A percentile compares a stretch with the other conserved stretches of the same genome.
These are phyloP conservation scores for Croton laevigatus DNA, from an alignment of 441 rosid genomes.

Conservation along the genomic window DNA sequence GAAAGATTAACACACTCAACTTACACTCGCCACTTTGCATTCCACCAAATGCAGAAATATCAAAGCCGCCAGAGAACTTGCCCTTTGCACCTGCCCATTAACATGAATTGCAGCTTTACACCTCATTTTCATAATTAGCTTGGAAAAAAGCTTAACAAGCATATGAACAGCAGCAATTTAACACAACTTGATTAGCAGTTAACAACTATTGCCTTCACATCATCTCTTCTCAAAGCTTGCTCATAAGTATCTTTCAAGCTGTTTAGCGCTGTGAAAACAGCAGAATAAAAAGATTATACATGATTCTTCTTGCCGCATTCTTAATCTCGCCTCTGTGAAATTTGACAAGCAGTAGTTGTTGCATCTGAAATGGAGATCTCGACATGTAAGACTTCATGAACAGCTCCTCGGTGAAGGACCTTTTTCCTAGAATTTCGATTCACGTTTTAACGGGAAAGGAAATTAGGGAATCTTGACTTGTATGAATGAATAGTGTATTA, in stretches of 20 bases:
- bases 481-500: too few species aligned
- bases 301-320: too few species aligned
- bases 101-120: conserved; percentile 18
- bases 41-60: conserved; percentile 67
- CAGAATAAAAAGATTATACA: too few species aligned
- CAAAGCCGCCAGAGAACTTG: conserved; percentile 96
- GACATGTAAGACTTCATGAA: conserved; percentile 67
- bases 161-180: not conserved
- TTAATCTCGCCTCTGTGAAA: conserved; percentile 11
- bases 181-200: not conserved
- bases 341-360: conserved; percentile 29
- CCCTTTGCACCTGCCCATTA: conserved; percentile 69
- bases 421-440: too few species aligned
- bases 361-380: conserved; percentile 44
- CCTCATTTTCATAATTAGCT: conserved; percentile 6
- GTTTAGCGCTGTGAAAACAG: conserved; percentile 49
- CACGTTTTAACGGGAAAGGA: too few species aligned
- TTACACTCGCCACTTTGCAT: conserved; percentile 59
- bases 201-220: conserved; percentile 92
- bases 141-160: conserved; percentile 12
- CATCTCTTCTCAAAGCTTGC: conserved; percentile 73
- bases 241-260: conserved; percentile 75
- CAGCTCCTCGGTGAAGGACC: conserved; percentile 63
- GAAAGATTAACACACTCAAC: conserved; percentile 12
- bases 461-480: too few species aligned